phyloP scores from a whole-genome alignment of 176 grass and related monocot genomes.

The Miscanthus lutarioriparius region DNA sequence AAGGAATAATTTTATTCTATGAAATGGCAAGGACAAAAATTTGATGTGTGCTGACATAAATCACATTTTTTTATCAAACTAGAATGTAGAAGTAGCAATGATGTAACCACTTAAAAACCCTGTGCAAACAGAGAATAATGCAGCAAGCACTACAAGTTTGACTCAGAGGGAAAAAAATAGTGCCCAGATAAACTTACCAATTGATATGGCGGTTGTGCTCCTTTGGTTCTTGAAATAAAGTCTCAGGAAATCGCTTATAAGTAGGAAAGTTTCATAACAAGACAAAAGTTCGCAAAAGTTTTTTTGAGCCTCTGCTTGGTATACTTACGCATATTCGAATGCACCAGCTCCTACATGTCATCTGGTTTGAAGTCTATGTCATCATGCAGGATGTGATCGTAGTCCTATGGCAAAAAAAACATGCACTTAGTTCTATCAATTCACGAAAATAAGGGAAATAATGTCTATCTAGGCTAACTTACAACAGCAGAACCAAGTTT shows the following conservation, averaged over 20 bases:
- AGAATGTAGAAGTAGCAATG: no score
- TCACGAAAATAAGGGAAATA: neutral
- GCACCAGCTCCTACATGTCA: neutral
- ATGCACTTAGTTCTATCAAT: neutral
- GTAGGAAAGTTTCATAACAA: no score
- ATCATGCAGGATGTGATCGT: conserved; percentile 84
- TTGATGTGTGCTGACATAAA: no score
- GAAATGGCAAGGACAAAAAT: no score
- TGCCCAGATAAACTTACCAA: conserved; percentile 45
- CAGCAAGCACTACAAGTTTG: no score
- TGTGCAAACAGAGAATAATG: no score
- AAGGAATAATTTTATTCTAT: no score
- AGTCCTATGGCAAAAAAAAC: conserved; percentile 57
- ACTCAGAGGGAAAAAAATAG: neutral
- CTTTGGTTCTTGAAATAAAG: conserved; percentile 64
- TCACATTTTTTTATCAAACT: no score
- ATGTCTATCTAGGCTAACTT: neutral
- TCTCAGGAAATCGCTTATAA: neutral
- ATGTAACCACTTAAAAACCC: no score
- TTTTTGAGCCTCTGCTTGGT: neutral
- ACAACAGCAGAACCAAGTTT: neutral
- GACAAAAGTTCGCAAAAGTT: neutral
- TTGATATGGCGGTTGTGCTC: conserved; percentile 87
- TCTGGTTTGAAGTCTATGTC: conserved; percentile 76
- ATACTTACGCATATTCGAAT: conserved; percentile 36